Evolutionary conservation across 768 basidiomycete species (phyloP), one percentile per base, ranked within the genome.

Genomic region (Gyrodon lividus): DNA sequence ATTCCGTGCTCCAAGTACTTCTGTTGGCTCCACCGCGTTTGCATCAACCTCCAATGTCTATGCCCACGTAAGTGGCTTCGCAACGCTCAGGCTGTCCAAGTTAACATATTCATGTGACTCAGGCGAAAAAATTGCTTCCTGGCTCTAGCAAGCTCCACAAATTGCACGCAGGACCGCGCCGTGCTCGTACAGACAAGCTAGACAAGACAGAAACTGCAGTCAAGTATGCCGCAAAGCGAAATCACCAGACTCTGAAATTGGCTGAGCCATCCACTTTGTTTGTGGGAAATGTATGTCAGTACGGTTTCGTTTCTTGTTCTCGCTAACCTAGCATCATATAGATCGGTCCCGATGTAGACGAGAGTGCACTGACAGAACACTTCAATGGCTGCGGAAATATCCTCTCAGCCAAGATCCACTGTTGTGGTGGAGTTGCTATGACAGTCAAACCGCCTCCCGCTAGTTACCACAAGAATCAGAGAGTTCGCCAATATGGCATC

Each of bases 271-370:
- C 63, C 28, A 72, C 70, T 51, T 73, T 81, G 20, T 86, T 73
- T 57, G 79, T 85, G 17, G 85, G 86, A 35, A 87, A 87, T 61
- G 86, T 87, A 58, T 54, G 82, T 70, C 13, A 10, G 12, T 5
- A 6, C 33, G 8, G 9, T 30, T n/a, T 38, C 43, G 38, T 22
- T 7, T 46, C 40, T 41, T 20, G 10, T 28, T 39, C 41, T 44
- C 40, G 47, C 28, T 56, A 51, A 46, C 13, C 13, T 28, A 39
- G 45, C 26, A 34, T 50, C 46, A 41, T 34, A 51, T 53, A 75
- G 73, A 43, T 76, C 26, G 61, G 70, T 38, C 67, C 74, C 3
- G 56, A 54, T 0, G 56, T 60, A 19, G 60, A 63, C 16, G 65
- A 70, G 51, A n/a, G 51, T 3, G 52, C 49, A 26, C 48, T 70